Conservation (phyloP, 2,329 filamentous ascomycete genomes). For the Furcasterigmium sp. region DNA sequence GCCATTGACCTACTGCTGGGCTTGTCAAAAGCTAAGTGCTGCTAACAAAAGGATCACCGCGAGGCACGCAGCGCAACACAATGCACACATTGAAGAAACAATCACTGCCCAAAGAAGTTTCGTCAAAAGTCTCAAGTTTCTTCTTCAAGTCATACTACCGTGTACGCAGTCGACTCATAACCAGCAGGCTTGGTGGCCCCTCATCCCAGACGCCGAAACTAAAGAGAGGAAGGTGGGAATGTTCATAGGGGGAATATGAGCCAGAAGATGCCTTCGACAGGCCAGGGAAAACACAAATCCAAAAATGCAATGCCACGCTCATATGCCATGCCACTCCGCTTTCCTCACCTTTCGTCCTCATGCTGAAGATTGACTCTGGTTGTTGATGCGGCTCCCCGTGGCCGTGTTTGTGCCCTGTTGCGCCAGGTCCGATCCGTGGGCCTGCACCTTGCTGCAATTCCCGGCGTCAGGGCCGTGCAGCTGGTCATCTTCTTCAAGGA, state of each 20-base stretch:
- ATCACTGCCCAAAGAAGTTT: no score
- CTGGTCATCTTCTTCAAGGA: constrained; percentile 6
- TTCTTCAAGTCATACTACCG: neutral
- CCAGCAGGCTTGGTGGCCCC: neutral
- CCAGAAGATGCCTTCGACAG: neutral
- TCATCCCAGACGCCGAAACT: neutral
- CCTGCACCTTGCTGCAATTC: neutral
- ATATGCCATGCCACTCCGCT: neutral
- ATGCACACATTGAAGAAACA: no score
- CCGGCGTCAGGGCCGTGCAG: neutral
- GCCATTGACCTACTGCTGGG: no score
- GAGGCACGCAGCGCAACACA: no score
- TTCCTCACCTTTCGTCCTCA: no score
- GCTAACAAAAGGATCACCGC: no score
- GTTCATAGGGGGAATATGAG: no score
- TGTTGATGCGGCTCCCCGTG: constrained; percentile 10
- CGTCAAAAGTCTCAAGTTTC: no score
- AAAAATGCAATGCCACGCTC: neutral
- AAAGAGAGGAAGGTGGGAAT: no score
- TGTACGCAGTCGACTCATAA: neutral
- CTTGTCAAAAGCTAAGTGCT: no score
- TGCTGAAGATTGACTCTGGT: constrained; percentile 11
- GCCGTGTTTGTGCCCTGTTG: constrained; percentile 8
- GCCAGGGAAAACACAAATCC: neutral
- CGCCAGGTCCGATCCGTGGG: neutral